Evolutionary conservation across 768 basidiomycete species (phyloP), one percentile per base, ranked within the genome.

Genomic region (Suillus occidentalis): DNA sequence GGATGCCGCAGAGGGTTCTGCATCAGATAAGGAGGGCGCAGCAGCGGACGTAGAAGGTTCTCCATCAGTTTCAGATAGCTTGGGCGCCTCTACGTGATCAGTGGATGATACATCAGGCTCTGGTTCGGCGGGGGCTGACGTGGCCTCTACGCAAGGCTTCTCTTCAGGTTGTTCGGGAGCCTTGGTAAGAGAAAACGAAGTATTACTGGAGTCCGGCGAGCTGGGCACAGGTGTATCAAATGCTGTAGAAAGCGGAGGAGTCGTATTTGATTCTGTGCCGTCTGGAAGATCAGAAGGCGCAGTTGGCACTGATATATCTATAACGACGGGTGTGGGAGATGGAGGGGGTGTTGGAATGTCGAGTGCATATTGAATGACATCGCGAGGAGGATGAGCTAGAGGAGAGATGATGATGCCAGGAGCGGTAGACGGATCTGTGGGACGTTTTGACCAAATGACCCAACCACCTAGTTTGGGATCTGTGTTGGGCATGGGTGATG

Each of bases 401-500:
- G 87, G 82, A 1, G 90, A 90, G 34, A 92, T 88, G 67, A 92
- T 90, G 64, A 92, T 84, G 4, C 87, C 85, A 1, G 89, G 89
- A 0, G 90, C 91, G 53, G 76, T 73, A 4, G 83, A 77, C 0
- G 91, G 91, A 72, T 91, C 78, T 3, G 80, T 76, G 0, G 91
- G 91, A 31, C 89, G 84, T n/a, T 83, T 83, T 0, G 90, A 89
- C 89, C 89, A 92, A 43, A 92, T 84, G 6, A 86, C 88, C 77
- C 85, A 91, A 43, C 77, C 76, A 12, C 69, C 76, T 40, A 53
- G 31, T 12, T 31, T 58, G 31, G 62, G 65, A n/a, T 60, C 52
- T 58, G 25, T 31, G 4, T 37, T 25, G 16, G 47, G n/a, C 8
- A 67, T 59, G 10, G 58, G 45, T 14, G 42, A 37, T 6, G 60